A percentile compares a stretch with the other conserved stretches of the same genome.
phyloP scores from a whole-genome alignment of 2,329 filamentous ascomycete genomes.

The Ascomycota sp. region DNA sequence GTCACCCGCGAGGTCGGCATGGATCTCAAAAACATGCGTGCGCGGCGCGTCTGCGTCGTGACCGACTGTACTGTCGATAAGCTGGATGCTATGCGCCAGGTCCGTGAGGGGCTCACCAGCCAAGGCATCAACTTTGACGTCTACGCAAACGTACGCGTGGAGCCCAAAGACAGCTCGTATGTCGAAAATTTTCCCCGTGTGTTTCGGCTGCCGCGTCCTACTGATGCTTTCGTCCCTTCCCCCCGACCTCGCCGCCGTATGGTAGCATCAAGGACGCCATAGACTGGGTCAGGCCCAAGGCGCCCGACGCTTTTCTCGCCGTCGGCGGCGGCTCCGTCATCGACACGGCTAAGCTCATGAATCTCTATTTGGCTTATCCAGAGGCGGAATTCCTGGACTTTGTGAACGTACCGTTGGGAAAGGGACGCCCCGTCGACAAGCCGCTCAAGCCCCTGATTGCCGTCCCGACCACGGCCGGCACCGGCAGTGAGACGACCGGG shows the following conservation, averaged over 20 bases:
- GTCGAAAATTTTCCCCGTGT: constrained; percentile 9
- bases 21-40: constrained; percentile 83
- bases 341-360: constrained; percentile 97
- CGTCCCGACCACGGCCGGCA: constrained; percentile 64
- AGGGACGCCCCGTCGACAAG: constrained; percentile 53
- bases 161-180: constrained; percentile 85
- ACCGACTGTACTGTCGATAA: constrained; percentile 67
- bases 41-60: constrained; percentile 72
- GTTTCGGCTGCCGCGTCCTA: not conserved
- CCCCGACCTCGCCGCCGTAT: no score
- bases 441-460: constrained; percentile 56
- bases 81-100: constrained; percentile 75
- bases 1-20: constrained; percentile 91
- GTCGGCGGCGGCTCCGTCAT: constrained; percentile 84
- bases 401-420: constrained; percentile 83
- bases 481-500: constrained; percentile 82
- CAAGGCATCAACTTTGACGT: constrained; percentile 67
- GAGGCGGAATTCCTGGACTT: constrained; percentile 93
- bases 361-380: constrained; percentile 75
- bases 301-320: constrained; percentile 74
- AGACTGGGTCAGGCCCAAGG: constrained; percentile 56
- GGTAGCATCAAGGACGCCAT: constrained; percentile 70
- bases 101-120: constrained; percentile 51
- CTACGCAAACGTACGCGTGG: constrained; percentile 58
- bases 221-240: not conserved